phyloP scores from a whole-genome alignment of 345 rosid species.

The Acer negundo region DNA sequence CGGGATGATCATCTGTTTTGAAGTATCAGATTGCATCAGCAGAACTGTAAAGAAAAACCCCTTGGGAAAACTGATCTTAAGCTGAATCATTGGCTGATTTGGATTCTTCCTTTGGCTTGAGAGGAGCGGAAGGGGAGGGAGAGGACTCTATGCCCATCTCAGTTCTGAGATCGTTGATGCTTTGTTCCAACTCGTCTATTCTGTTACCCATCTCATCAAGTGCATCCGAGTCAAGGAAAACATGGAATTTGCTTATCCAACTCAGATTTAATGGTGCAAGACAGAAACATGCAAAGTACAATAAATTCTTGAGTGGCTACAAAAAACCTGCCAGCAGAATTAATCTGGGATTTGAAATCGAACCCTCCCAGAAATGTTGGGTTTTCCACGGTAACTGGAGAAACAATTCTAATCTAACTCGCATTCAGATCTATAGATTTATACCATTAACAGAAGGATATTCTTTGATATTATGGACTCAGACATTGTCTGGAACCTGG shows the following conservation, averaged over 20 bases:
- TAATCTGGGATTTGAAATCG: too few relatives aligned
- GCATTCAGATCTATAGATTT: background rate
- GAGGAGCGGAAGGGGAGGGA: conserved; percentile 56
- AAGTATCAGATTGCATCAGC: background rate
- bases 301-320: too few relatives aligned
- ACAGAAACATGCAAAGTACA: conserved; percentile 1
- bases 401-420: background rate
- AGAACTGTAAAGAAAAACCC: background rate
- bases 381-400: too few relatives aligned
- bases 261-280: background rate
- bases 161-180: conserved; percentile 69
- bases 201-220: conserved; percentile 91
- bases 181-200: conserved; percentile 83
- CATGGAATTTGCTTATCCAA: background rate
- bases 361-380: too few relatives aligned
- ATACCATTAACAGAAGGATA: conserved; percentile 64
- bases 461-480: conserved; percentile 86
- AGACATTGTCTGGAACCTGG: conserved; percentile 89
- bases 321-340: too few relatives aligned
- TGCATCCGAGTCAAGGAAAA: conserved; percentile 64
- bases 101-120: conserved; percentile 53
- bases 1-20: background rate
- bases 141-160: conserved; percentile 86
- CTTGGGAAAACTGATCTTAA: conserved; percentile 9
- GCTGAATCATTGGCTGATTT: conserved; percentile 47